A percentile compares a stretch with the other conserved stretches of the same genome.
These are phyloP conservation scores for Calocybe gambosa DNA, from an alignment of 1,284 basidiomycete species.

Conservation along the genomic window DNA sequence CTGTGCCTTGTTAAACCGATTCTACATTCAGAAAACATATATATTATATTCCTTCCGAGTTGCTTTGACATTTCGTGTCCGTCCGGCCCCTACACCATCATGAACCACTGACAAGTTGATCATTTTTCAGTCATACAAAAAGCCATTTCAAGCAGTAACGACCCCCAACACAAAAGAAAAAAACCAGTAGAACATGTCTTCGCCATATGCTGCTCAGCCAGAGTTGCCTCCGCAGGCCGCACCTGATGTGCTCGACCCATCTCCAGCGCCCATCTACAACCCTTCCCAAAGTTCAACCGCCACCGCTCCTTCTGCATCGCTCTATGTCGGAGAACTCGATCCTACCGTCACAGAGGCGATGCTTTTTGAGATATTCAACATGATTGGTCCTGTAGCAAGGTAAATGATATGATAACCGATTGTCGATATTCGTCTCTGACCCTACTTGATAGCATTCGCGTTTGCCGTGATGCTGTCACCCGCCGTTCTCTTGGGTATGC, in stretches of 20 bases:
- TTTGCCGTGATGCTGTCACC: slow-evolving; percentile 99
- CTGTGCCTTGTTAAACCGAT: slow-evolving; percentile 16
- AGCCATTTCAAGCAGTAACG: slow-evolving; percentile 24
- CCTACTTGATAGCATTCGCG: slow-evolving; percentile 68
- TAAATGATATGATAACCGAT: slow-evolving; percentile 26
- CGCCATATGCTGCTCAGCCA: slow-evolving; percentile 38
- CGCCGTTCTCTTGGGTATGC: slow-evolving; percentile 99
- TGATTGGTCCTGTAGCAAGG: slow-evolving; percentile 99
- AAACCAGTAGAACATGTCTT: slow-evolving; percentile 75
- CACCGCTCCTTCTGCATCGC: slow-evolving; percentile 80
- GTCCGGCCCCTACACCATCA: slow-evolving; percentile 19
- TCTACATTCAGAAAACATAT: slow-evolving; percentile 44
- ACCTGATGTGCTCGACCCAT: slow-evolving; percentile 33
- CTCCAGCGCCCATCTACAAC: slow-evolving; percentile 54
- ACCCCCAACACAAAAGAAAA: slow-evolving; percentile 2
- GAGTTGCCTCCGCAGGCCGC: slow-evolving; percentile 23
- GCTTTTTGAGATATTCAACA: slow-evolving; percentile 99
- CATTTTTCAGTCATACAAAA: slow-evolving; percentile 48
- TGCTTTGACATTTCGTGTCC: slow-evolving; percentile 62
- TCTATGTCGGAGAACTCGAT: slow-evolving; percentile 99
- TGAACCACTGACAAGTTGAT: slow-evolving; percentile 15
- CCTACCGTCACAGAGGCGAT: slow-evolving; percentile 98
- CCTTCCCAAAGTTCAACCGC: slow-evolving; percentile 48
- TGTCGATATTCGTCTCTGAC: slow-evolving; percentile 4
- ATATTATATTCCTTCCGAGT: slow-evolving; percentile 63